These are phyloP conservation scores for Coemansia sp. DNA, from an alignment of 192 early-diverging fungal genomes.

Conservation along the genomic window DNA sequence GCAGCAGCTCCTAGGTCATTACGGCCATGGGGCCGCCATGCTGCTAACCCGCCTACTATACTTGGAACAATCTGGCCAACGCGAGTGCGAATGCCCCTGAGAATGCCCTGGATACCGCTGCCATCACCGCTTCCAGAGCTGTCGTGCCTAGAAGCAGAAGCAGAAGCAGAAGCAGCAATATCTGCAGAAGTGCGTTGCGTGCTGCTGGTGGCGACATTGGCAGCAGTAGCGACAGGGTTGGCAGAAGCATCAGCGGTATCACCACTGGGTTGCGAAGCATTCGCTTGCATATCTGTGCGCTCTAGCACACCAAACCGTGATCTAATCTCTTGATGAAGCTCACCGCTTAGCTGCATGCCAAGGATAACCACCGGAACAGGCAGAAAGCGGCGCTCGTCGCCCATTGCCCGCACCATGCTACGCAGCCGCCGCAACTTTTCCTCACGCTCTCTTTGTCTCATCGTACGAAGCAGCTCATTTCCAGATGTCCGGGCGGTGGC, in stretches of 20 bases:
- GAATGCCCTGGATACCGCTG: background rate
- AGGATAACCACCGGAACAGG: conserved; percentile 37
- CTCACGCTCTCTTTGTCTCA: conserved; percentile 18
- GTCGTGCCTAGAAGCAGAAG: conserved; percentile 1
- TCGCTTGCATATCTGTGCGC: background rate
- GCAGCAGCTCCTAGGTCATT: background rate
- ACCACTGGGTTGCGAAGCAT: background rate
- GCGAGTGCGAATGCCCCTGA: conserved; percentile 6
- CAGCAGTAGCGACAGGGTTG: background rate
- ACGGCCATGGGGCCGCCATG: conserved; percentile 8
- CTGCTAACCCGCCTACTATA: background rate
- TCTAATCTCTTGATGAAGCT: conserved; percentile 18
- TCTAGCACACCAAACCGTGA: background rate
- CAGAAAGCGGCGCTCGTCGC: conserved; percentile 34
- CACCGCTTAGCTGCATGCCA: conserved; percentile 31
- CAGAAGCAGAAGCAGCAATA: background rate
- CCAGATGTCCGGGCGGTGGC: background rate
- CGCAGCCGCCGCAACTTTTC: conserved; percentile 39
- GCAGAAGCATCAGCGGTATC: background rate
- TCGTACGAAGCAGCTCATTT: conserved; percentile 15
- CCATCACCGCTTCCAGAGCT: background rate
- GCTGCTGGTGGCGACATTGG: background rate
- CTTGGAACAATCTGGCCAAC: background rate
- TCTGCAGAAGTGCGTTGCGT: background rate
- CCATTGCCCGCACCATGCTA: conserved; percentile 39